phyloP scores from a whole-genome alignment of 495 filamentous ascomycete genomes.

The Ramalina peruviana region DNA sequence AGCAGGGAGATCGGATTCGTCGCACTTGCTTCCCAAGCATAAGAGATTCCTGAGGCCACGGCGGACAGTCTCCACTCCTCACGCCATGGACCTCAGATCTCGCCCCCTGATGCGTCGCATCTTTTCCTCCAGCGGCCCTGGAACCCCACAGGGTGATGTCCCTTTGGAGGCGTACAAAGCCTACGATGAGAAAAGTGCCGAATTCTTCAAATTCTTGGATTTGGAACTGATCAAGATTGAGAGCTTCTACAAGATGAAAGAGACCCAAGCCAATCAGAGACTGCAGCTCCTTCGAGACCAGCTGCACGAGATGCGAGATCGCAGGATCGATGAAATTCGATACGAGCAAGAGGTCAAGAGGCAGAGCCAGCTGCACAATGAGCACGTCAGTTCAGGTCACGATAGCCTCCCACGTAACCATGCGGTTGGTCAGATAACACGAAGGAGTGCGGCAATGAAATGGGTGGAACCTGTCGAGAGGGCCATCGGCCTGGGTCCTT shows the following conservation, averaged over 20 bases:
- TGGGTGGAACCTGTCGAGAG: conserved; percentile 23
- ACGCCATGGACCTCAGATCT: background rate
- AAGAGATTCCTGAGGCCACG: conserved; percentile 17
- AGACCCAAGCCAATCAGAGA: conserved; percentile 60
- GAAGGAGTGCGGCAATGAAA: conserved; percentile 5
- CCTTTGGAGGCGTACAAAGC: conserved; percentile 37
- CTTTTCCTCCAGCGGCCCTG: conserved; percentile 24
- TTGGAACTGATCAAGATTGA: conserved; percentile 74
- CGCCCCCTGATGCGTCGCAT: conserved; percentile 24
- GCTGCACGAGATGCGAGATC: conserved; percentile 75
- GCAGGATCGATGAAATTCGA: conserved; percentile 56
- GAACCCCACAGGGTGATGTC: conserved; percentile 21
- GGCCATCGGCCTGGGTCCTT: conserved; percentile 17
- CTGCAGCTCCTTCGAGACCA: conserved; percentile 60
- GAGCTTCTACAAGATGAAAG: conserved; percentile 67
- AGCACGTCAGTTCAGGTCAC: conserved; percentile 2
- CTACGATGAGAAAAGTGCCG: conserved; percentile 46
- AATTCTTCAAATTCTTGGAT: conserved; percentile 72
- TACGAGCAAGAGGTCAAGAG: conserved; percentile 22
- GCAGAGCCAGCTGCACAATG: conserved; percentile 13
- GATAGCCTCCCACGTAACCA: background rate
- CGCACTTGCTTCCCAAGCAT: conserved; percentile 18
- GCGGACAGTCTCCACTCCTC: conserved; percentile 14
- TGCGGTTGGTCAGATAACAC: background rate
- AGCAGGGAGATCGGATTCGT: conserved; percentile 15